Evolutionary conservation across 2,329 filamentous ascomycete species (phyloP).

Genomic region (Passalora sequoiae): DNA sequence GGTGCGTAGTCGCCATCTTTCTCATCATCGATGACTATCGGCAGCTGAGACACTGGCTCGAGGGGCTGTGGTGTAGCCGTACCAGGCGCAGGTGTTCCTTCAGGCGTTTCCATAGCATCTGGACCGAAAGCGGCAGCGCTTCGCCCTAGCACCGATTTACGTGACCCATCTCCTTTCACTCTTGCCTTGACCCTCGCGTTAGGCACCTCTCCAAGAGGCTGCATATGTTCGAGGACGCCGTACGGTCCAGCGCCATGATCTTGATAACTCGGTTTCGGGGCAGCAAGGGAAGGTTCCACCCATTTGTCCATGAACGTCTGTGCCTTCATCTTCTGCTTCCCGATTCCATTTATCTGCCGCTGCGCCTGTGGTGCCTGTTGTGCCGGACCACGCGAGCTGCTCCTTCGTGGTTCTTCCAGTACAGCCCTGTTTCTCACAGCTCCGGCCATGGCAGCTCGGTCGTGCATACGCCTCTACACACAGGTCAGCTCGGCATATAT

Average conservation of each 20-base stretch:
- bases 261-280: constrained; percentile 63
- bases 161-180: constrained; percentile 43
- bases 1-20: constrained; percentile 45
- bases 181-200: constrained; percentile 56
- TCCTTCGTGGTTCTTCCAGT: constrained; percentile 9
- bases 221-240: constrained; percentile 79
- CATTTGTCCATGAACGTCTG: constrained; percentile 33
- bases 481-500: constrained; percentile 6
- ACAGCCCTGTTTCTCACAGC: constrained; percentile 4
- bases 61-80: constrained; percentile 33
- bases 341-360: constrained; percentile 37
- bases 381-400: constrained; percentile 11
- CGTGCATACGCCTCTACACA: constrained; percentile 6
- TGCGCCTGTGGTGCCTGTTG: constrained; percentile 5
- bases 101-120: constrained; percentile 44
- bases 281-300: constrained; percentile 55
- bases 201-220: constrained; percentile 69
- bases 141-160: constrained; percentile 39
- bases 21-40: constrained; percentile 39
- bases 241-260: constrained; percentile 66
- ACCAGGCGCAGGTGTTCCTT: constrained; percentile 31
- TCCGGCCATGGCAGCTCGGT: constrained; percentile 6
- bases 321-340: constrained; percentile 29
- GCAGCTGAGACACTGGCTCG: constrained; percentile 34
- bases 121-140: constrained; percentile 38